Evolutionary conservation across 371 early-diverging fungal genomes (phyloP).

Genomic region (Nematocida parisii): DNA sequence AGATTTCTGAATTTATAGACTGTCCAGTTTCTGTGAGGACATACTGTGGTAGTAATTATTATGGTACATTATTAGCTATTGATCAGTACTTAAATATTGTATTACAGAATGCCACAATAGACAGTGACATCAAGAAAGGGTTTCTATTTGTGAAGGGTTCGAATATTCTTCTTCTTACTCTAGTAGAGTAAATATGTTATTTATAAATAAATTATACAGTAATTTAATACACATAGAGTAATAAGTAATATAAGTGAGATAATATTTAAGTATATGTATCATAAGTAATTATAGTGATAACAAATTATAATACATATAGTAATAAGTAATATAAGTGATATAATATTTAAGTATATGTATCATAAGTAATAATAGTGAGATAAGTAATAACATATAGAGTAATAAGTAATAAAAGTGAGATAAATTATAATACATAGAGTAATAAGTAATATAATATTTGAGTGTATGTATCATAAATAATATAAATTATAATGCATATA

Average conservation of each 20-base stretch:
- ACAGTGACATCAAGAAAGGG: background rate
- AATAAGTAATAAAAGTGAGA: no score
- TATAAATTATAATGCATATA: no score
- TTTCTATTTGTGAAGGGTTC: conserved; percentile 48
- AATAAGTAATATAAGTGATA: no score
- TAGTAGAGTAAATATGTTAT: background rate
- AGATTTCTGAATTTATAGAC: conserved; percentile 32
- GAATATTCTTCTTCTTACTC: conserved; percentile 32
- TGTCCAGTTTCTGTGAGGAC: conserved; percentile 23
- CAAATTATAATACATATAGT: no score
- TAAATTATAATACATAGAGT: no score
- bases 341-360: no score
- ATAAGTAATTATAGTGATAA: no score
- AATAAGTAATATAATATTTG: no score
- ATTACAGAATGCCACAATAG: conserved; percentile 10
- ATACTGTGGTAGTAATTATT: conserved; percentile 1
- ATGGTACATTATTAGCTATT: conserved; percentile 30
- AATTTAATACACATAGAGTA: background rate
- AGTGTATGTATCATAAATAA: no score
- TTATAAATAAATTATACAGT: background rate
- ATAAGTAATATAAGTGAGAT: background rate
- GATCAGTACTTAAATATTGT: conserved; percentile 47
- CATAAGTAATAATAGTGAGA: no score
- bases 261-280: no score
- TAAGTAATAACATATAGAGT: no score